These are phyloP conservation scores for Pythium volutum DNA, from an alignment of 352 stramenopile genomes.

Conservation along the genomic window DNA sequence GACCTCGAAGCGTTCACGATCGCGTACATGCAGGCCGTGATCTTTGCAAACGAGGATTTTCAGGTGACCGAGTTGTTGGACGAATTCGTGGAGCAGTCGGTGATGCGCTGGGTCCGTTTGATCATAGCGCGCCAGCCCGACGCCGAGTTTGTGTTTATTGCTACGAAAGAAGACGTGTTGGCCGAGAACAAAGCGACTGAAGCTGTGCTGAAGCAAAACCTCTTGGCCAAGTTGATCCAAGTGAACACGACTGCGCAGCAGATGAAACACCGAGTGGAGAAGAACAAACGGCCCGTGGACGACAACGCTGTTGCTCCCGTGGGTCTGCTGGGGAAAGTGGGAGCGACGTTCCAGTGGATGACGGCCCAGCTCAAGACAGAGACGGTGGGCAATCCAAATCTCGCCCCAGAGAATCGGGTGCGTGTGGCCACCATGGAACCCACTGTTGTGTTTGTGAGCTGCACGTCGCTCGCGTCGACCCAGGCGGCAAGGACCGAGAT, in stretches of 20 bases:
- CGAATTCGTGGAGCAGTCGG: constrained; percentile 3
- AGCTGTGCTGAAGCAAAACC: background rate
- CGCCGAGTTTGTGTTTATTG: constrained; percentile 18
- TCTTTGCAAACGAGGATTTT: background rate
- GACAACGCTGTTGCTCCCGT: no score
- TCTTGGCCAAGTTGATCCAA: background rate
- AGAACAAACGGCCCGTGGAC: background rate
- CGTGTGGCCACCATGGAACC: background rate
- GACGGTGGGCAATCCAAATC: no score
- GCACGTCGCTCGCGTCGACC: background rate
- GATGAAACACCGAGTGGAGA: background rate
- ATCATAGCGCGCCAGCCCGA: constrained; percentile 14
- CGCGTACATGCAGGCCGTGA: background rate
- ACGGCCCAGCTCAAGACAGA: no score
- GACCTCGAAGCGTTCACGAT: constrained; percentile 10
- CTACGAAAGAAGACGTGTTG: constrained; percentile 12
- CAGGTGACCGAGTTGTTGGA: background rate
- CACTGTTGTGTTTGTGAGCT: background rate
- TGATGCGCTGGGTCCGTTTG: constrained; percentile 8
- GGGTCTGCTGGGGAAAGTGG: no score
- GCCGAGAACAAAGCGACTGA: background rate
- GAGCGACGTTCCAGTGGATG: no score
- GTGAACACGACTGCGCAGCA: background rate
- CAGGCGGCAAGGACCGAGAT: background rate
- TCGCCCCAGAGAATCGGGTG: no score